Base-by-base conservation (phyloP, 305 asterid genomes). In the Fraxinus angustifolia region DNA sequence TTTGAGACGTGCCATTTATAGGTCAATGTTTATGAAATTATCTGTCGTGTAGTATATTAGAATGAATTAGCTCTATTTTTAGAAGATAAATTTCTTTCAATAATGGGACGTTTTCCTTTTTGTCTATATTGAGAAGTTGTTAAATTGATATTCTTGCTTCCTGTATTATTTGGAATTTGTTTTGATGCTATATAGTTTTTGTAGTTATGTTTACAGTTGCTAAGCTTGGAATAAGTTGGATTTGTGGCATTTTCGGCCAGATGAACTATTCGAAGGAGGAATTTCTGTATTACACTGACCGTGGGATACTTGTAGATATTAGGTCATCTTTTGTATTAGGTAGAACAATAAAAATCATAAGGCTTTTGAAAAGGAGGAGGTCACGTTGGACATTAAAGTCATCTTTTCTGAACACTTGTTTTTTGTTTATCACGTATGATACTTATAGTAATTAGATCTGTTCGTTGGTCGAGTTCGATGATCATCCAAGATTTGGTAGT, bases 1-100 rank as follows among this genome's bases (percentile, higher is more conserved):
- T 76, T 33, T 48, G 81, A 21, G 72, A 86, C 78, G 75, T 78
- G 71, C 50, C 53, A 62, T 53, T 31, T 70, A 10, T 26, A 42
- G 73, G 38, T 67, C 19, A 10, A 12, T 14, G 38, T 30, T 26
- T 11, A 30, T 76, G 28, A 75, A 42, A 48, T 62, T 58, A 50
- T 80, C 78, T 65, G 68, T 23, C 62, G 12, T 75, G 30, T 8
- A 28, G 45, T 12, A 6, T 35, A 38, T 26, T 21, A 45, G 19
- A 58, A 21, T 31, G 73, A 68, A 50, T 77, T 56, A 26, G 10
- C 17, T 76, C 71, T 36, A 76, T 34, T 70, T 6, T 16, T 7
- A 19, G 12, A 38, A 28, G 34, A 8, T 14, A 11, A 31, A 6
- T 76, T 30, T 50, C 40, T 68, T 30, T 28, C 21, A 68, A 11